phyloP scores from a whole-genome alignment of 129 eudicot species.

The Sambucus nigra region DNA sequence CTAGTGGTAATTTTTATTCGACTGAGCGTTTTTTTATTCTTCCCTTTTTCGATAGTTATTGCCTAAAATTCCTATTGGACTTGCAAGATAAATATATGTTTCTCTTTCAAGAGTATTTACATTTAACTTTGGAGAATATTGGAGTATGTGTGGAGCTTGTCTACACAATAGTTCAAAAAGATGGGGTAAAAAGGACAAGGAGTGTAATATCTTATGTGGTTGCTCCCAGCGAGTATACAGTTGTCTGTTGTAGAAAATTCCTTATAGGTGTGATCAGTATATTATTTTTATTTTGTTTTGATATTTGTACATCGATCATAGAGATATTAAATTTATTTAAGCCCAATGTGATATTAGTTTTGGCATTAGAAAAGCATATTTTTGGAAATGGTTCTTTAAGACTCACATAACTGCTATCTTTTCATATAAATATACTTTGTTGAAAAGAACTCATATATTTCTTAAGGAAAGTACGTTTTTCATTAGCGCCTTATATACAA shows the following conservation, averaged over 20 bases:
- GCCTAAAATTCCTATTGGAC: constrained; percentile 1
- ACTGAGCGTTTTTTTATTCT: neutral
- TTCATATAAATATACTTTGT: no score
- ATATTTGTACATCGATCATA: neutral
- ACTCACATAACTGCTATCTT: no score
- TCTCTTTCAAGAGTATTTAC: constrained; percentile 49
- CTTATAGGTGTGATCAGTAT: neutral
- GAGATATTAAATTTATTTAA: no score
- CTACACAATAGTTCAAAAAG: constrained; percentile 77
- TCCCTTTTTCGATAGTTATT: neutral
- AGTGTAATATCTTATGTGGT: constrained; percentile 46
- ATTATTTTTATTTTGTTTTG: neutral
- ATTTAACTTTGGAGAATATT: constrained; percentile 61
- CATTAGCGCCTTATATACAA: no score
- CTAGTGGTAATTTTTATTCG: constrained; percentile 34
- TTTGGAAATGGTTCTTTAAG: no score
- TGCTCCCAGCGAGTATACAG: constrained; percentile 70
- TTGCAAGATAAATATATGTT: constrained; percentile 12
- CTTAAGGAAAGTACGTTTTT: no score
- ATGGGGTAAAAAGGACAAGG: constrained; percentile 57
- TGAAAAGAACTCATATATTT: no score
- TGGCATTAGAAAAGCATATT: no score
- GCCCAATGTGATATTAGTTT: no score
- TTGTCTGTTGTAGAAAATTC: constrained; percentile 1
- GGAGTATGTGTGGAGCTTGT: constrained; percentile 60